A percentile compares a stretch with the other conserved stretches of the same genome.
Conservation (phyloP, 1,284 basidiomycete genomes). For the Microbotryum saponariae region DNA sequence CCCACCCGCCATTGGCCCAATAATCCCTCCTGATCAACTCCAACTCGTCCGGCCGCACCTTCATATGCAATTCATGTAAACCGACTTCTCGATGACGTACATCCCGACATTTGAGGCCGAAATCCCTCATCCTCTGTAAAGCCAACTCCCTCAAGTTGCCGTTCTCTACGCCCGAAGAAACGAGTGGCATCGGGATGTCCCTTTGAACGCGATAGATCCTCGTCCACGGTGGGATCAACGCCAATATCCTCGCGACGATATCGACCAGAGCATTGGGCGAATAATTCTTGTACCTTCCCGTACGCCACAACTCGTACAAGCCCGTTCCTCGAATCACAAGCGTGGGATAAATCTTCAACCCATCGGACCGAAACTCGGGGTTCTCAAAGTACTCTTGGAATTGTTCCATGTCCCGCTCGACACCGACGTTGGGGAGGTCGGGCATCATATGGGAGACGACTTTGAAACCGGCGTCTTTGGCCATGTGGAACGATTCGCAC, state of each 20-base stretch:
- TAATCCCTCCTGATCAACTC: conserved; percentile 97
- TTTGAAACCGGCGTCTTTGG: conserved; percentile 99
- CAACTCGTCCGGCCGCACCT: conserved; percentile 82
- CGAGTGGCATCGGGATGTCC: conserved; percentile 90
- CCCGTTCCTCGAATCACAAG: conserved; percentile 97
- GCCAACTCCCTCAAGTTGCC: conserved; percentile 95
- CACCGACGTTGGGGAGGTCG: conserved; percentile 84
- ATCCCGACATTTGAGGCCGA: conserved; percentile 94
- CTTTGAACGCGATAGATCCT: conserved; percentile 96
- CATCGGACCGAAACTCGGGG: conserved; percentile 92
- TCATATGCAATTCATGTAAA: conserved; percentile 97
- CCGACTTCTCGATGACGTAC: conserved; percentile 98
- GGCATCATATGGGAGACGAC: conserved; percentile 97
- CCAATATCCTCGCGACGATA: conserved; percentile 90
- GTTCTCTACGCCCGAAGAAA: conserved; percentile 95
- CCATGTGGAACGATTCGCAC: conserved; percentile 93
- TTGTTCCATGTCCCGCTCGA: conserved; percentile 95
- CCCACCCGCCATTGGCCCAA: conserved; percentile 90
- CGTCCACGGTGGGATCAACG: conserved; percentile 97
- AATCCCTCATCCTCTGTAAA: conserved; percentile 96
- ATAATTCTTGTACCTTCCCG: conserved; percentile 80
- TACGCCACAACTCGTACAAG: conserved; percentile 45
- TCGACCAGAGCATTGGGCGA: conserved; percentile 97
- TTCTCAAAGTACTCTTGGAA: conserved; percentile 99
- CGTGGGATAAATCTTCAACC: conserved; percentile 97